Evolutionary conservation across 2,329 filamentous ascomycete genomes (phyloP), one percentile per base, ranked within the genome.

Genomic region (Neocucurbitaria cava): DNA sequence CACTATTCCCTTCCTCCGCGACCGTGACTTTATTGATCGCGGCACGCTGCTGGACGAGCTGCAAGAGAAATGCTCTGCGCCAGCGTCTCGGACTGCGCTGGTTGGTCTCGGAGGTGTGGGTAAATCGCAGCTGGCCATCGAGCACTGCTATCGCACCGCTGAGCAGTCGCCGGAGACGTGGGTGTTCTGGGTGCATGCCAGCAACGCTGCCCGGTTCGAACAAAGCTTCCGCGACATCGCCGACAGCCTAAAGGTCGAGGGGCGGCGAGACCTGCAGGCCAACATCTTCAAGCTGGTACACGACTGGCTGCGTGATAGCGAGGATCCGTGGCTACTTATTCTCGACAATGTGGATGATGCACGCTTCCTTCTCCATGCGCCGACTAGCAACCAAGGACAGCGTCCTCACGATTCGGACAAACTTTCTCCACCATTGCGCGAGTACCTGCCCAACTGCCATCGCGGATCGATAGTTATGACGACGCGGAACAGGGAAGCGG

Each of bases 281-380:
- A 39, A 65, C 44, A 47, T 63, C 2, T 53, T 63, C 11, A 39
- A 58, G 58, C 46, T 63, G 5, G 49, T 65, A 26, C 47, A 59
- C 28, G 36, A 54, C 45, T 59, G 48, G 55, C 48, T 58, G 20
- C 18, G 35, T 11, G 10, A 45, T 13, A n/a, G 23, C 7, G 47
- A 52, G 40, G 28, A 51, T 15, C 18, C 23, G 30, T 68, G 63
- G 65, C 36, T 66, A 28, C 33, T 68, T 2, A 52, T 67, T 5
- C 52, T 68, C 1, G 64, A 68, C 45, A 68, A 65, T 35, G 53
- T 46, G 7, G 60, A 66, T 30, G 45, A 66, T 50, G 49, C 51
- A 40, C 21, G 11, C 10, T 40, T 59, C 36, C 48, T 62, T 31
- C 18, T 46, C 21, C n/a, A 20, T n/a, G 31, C 2, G 10, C n/a